Conservation (phyloP, 148 eudicot genomes). For the Euryodendron excelsum region DNA sequence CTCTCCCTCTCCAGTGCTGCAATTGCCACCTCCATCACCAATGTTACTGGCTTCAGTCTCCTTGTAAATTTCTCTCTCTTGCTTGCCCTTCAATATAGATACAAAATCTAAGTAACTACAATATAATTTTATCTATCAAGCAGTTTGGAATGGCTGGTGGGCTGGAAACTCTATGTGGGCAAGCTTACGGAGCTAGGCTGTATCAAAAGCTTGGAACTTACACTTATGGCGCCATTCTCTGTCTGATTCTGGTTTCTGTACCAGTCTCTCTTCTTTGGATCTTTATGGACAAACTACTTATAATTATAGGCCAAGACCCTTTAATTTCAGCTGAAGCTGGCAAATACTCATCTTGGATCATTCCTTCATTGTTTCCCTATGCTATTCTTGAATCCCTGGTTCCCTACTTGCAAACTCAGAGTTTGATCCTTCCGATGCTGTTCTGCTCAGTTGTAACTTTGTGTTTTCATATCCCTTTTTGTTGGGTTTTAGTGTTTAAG, state of each 20-base stretch:
- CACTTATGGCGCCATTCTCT: constrained; percentile 36
- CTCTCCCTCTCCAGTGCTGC: constrained; percentile 38
- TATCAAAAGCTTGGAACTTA: constrained; percentile 37
- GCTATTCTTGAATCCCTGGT: constrained; percentile 34
- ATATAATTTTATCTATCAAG: too few relatives aligned
- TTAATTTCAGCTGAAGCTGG: constrained; percentile 40
- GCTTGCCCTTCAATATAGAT: too few relatives aligned
- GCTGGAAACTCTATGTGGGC: constrained; percentile 54
- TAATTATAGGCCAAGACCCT: constrained; percentile 46
- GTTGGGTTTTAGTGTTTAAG: constrained; percentile 41
- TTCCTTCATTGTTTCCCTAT: constrained; percentile 37
- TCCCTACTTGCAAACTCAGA: constrained; percentile 41
- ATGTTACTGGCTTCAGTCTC: constrained; percentile 39
- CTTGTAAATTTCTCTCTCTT: constrained; percentile 14
- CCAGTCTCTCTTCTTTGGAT: constrained; percentile 43
- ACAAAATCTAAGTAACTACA: neutral
- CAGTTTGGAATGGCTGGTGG: constrained; percentile 50
- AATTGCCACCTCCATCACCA: constrained; percentile 37
- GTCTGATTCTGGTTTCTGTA: constrained; percentile 30
- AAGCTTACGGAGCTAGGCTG: constrained; percentile 50
- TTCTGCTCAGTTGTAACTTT: constrained; percentile 25
- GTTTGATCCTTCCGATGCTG: constrained; percentile 42
- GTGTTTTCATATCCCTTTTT: constrained; percentile 31
- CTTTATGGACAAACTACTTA: constrained; percentile 34
- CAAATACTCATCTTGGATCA: constrained; percentile 28